Evolutionary conservation across 305 asterid genomes (phyloP), one percentile per base, ranked within the genome.

Genomic region (Fraxinus latifolia): DNA sequence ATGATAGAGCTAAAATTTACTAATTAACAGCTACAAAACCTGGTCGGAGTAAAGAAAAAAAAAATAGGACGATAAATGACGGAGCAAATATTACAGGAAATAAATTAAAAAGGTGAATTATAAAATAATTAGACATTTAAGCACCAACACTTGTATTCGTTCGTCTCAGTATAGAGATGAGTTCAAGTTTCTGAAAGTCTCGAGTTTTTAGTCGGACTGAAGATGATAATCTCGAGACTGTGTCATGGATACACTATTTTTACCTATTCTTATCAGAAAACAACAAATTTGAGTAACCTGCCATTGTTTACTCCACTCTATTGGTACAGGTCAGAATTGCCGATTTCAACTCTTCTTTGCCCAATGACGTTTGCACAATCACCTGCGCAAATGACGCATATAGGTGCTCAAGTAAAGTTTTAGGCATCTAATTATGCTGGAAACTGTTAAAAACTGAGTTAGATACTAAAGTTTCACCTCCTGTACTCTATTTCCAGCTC

Each of bases 401-500:
- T 9, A 37, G 21, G 77, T 19, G 83, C 37, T 1, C 42, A 58
- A 25, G 3, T 21, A 33, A 71, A 79, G 21, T n/a, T 58, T 33
- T 33, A 47, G 23, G 47, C 72, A 65, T 80, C 74, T 70, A 50
- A 58, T 47, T 62, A 62, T 37, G 80, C 47, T n/a, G 3, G 8
- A 62, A 72, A 77, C 23, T 33, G 34, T 7, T 19, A 50, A 1
- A 39, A 82, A 55, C 1, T 21, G 7, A 42, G 76, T 19, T 34
- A 14, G 82, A 78, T 50, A 12, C 15, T 70, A 62, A 32, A 67
- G 70, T 81, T 80, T 81, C 84, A 93, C 99, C 96, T 94, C 97
- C 79, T 95, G 99, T 62, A 92, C 94, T 87, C 89, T 86, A 77
- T 95, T 95, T 84, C 95, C 98, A 29, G 98, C 92, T 78, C 99